Percentiles rank a stretch among this genome's conserved stretches.
These are phyloP conservation scores for Monosporascus sp. DNA, from an alignment of 2,329 filamentous ascomycete genomes.

Conservation along the genomic window DNA sequence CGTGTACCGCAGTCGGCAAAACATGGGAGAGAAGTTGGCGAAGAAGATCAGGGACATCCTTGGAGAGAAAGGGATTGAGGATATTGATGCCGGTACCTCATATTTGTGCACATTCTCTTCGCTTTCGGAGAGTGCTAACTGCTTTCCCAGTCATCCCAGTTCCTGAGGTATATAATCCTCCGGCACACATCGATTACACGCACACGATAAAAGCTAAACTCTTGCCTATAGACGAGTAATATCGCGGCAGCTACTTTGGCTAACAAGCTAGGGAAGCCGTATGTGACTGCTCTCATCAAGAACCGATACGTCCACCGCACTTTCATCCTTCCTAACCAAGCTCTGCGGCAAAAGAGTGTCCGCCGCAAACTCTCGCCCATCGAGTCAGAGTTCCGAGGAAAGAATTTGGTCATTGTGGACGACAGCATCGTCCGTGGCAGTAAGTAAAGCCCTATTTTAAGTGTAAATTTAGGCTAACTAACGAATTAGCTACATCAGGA, in stretches of 20 bases:
- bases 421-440: background rate
- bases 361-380: background rate
- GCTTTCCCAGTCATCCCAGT: conserved; percentile 64
- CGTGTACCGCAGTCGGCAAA: conserved; percentile 75
- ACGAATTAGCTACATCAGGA: background rate
- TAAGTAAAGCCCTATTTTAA: background rate
- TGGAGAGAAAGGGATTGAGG: conserved; percentile 61
- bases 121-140: conserved; percentile 6
- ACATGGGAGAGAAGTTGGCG: conserved; percentile 80
- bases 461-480: background rate
- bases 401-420: too few relatives aligned
- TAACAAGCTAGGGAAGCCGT: conserved; percentile 69
- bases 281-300: conserved; percentile 79
- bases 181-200: background rate
- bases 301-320: conserved; percentile 64
- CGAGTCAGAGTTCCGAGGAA: background rate
- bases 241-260: conserved; percentile 74
- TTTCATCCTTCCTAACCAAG: background rate
- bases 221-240: conserved; percentile 65
- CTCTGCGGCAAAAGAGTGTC: background rate
- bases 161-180: conserved; percentile 28
- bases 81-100: conserved; percentile 61
- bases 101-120: background rate
- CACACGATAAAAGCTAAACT: background rate
- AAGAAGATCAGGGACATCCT: conserved; percentile 64